Evolutionary conservation across 805 yeast genomes (phyloP), one percentile per base, ranked within the genome.

Genomic region (Candida pini): DNA sequence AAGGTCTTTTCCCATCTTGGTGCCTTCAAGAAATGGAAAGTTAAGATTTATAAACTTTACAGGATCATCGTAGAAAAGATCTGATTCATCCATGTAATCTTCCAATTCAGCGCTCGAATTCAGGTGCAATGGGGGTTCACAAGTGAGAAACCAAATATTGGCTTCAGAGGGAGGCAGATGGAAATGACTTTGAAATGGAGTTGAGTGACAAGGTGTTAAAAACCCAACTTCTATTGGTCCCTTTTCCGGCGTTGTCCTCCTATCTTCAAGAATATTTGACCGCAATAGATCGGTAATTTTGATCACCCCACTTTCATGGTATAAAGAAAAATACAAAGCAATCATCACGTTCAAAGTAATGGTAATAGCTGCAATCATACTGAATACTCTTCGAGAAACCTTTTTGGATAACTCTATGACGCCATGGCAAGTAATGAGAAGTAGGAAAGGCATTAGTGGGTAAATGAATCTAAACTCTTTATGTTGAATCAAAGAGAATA

Each of bases 171-270:
- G 54, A 8, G 63, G 55, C 16, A 83, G 61, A 51, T 89, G 95
- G 26, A 92, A 59, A 53, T 82, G 78, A 18, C 92, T 75, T 52
- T 87, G 96, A 78, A 92, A 84, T 2, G 98, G 99, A 0, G 97
- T 90, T 0, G 97, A 89, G 57, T 92, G 99, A 50, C 99, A 92
- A 0, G 99, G 98, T 53, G 89, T 87, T 12, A 92, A 57, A 47
- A 92, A 85, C 0, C 96, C 95, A 19, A 89, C 60, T 2, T 82
- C 68, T 7, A 58, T 41, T 8, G 74, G 67, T 4, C 53, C 47
- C 4, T 60, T 48, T n/a, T n/a, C n/a, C n/a, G n/a, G n/a, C 25
- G 5, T 7, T 22, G 25, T 22, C 22, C 64, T 54, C 9, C 24
- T 17, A 12, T 35, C 36, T 4, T 34, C 16, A 5, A 47, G 28